These are phyloP conservation scores for Komagataella ulmi DNA, from an alignment of 805 yeast genomes.

Conservation along the genomic window DNA sequence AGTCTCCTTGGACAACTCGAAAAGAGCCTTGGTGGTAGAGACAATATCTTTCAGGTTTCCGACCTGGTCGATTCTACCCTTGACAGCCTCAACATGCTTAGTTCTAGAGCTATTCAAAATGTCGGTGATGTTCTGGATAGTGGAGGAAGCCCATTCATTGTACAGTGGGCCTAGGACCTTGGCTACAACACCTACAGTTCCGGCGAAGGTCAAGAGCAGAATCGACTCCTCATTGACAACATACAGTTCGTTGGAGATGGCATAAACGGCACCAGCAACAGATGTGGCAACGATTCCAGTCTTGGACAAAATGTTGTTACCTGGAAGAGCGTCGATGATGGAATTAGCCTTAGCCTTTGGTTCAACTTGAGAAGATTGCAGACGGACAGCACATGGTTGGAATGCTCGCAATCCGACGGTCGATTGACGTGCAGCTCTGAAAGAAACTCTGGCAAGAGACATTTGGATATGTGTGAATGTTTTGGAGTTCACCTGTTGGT, in stretches of 20 bases:
- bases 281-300: slow-evolving; percentile 92
- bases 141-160: slow-evolving; percentile 85
- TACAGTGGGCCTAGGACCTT: slow-evolving; percentile 90
- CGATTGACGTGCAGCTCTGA: not conserved
- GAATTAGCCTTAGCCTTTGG: slow-evolving; percentile 88
- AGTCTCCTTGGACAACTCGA: slow-evolving; percentile 92
- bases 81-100: slow-evolving; percentile 86
- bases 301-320: slow-evolving; percentile 76
- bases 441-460: not conserved
- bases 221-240: slow-evolving; percentile 91
- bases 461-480: not conserved
- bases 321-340: slow-evolving; percentile 87
- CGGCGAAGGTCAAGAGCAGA: slow-evolving; percentile 66
- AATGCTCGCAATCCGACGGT: not conserved
- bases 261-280: slow-evolving; percentile 89
- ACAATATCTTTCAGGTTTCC: slow-evolving; percentile 86
- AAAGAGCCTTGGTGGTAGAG: slow-evolving; percentile 78
- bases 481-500: not conserved
- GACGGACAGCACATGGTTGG: slow-evolving; percentile 36
- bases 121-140: slow-evolving; percentile 68
- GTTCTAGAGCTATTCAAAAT: slow-evolving; percentile 79
- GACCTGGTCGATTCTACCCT: slow-evolving; percentile 82
- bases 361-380: slow-evolving; percentile 56
- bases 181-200: slow-evolving; percentile 62
- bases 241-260: slow-evolving; percentile 85